Percentiles rank a stretch among this genome's conserved stretches.
Conservation (phyloP, 371 early-diverging fungal species). For the Mucor irregularis region DNA sequence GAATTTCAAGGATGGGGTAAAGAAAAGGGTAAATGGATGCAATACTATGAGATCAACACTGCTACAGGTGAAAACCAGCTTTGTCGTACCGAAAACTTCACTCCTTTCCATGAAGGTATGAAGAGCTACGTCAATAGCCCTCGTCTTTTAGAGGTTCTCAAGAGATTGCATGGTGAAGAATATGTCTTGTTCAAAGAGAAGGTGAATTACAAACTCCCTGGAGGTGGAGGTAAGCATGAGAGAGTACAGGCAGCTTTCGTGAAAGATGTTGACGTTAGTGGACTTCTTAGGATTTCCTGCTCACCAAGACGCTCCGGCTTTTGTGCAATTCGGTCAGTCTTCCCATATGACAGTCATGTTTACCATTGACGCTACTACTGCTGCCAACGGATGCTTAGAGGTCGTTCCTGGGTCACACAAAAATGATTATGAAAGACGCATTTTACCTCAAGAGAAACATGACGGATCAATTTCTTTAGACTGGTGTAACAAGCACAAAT, state of each 20-base stretch:
- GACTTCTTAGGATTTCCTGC: slow-evolving; percentile 49
- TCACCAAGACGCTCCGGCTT: slow-evolving; percentile 61
- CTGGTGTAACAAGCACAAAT: slow-evolving; percentile 46
- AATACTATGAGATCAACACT: slow-evolving; percentile 55
- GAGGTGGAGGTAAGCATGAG: slow-evolving; percentile 46
- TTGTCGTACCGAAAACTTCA: slow-evolving; percentile 61
- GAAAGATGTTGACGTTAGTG: no score
- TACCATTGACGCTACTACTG: slow-evolving; percentile 52
- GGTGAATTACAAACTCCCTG: slow-evolving; percentile 59
- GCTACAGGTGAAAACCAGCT: slow-evolving; percentile 39
- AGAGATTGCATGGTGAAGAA: slow-evolving; percentile 48
- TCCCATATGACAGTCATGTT: slow-evolving; percentile 58
- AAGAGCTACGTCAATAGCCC: slow-evolving; percentile 40
- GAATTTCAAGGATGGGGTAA: slow-evolving; percentile 53
- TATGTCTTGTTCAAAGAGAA: slow-evolving; percentile 62
- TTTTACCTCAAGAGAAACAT: slow-evolving; percentile 44
- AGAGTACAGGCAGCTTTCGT: no score
- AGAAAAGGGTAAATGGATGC: slow-evolving; percentile 61
- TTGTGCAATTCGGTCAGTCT: slow-evolving; percentile 53
- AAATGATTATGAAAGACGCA: slow-evolving; percentile 20
- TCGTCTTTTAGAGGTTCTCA: slow-evolving; percentile 40
- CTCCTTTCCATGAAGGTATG: slow-evolving; percentile 47
- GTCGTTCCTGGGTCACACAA: slow-evolving; percentile 57
- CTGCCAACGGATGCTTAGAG: slow-evolving; percentile 55
- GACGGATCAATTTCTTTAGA: slow-evolving; percentile 47